Conservation (phyloP, 306 rosid genomes). For the Oxytropis ochrocephala region DNA sequence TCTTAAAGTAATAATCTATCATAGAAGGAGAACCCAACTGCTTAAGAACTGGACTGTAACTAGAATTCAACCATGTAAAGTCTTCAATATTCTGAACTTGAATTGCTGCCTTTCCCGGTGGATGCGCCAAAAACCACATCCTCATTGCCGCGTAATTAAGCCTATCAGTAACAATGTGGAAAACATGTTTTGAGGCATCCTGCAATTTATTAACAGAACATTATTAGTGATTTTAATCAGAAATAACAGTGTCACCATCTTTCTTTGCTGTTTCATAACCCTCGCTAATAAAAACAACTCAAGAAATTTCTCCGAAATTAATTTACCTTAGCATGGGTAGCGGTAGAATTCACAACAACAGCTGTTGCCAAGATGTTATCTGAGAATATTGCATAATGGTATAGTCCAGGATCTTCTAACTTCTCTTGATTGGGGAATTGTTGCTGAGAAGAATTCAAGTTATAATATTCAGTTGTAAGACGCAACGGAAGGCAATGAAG, state of each 20-base stretch:
- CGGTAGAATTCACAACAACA: constrained; percentile 82
- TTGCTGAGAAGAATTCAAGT: constrained; percentile 62
- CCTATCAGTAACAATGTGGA: constrained; percentile 89
- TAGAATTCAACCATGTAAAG: constrained; percentile 87
- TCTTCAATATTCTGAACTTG: constrained; percentile 88
- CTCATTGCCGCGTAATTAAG: constrained; percentile 98
- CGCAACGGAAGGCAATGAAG: constrained; percentile 98
- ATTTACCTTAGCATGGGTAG: constrained; percentile 63
- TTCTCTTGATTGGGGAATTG: constrained; percentile 64
- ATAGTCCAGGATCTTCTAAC: constrained; percentile 64
- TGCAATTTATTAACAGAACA: constrained; percentile 34
- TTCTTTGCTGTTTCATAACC: not conserved
- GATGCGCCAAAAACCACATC: constrained; percentile 92
- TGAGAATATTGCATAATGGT: constrained; percentile 86
- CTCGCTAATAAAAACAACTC: not conserved
- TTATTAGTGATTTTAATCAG: constrained; percentile 15
- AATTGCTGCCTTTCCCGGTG: constrained; percentile 65
- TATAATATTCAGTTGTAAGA: constrained; percentile 79
- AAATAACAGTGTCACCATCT: not conserved
- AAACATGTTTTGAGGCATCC: constrained; percentile 75
- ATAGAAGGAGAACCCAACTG: constrained; percentile 82
- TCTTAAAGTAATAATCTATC: constrained; percentile 83
- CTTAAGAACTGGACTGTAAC: constrained; percentile 91
- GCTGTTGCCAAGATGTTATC: constrained; percentile 88
- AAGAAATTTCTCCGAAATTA: not conserved